Conservation (phyloP, 73 alveolate genomes). For the Paramecium primaurelia region DNA sequence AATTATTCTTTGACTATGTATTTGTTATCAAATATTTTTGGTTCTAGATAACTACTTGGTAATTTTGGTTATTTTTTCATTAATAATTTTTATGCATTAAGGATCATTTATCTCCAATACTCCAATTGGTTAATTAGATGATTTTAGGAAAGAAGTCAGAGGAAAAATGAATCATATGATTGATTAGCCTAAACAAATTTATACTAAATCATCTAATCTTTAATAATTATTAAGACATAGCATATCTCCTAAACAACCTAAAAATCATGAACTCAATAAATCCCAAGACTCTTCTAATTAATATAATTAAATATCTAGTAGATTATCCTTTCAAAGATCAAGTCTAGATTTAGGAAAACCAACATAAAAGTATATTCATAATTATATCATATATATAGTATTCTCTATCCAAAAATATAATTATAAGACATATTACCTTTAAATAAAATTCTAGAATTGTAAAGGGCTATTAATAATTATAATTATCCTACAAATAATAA, state of each 20-base stretch:
- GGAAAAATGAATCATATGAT: background rate
- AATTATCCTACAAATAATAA: background rate
- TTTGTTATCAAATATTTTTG: slow-evolving; percentile 51
- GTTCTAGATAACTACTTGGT: slow-evolving; percentile 41
- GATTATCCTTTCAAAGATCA: slow-evolving; percentile 27
- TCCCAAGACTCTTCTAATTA: background rate
- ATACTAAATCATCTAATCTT: background rate
- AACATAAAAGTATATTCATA: background rate
- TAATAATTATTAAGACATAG: background rate
- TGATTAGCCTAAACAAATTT: background rate
- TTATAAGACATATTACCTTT: background rate
- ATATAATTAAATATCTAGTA: background rate
- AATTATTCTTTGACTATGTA: slow-evolving; percentile 62
- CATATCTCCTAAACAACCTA: background rate
- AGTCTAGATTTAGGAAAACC: slow-evolving; percentile 29
- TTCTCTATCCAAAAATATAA: background rate
- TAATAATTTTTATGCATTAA: background rate
- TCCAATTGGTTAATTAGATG: background rate
- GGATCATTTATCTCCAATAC: background rate
- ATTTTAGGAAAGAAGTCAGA: slow-evolving; percentile 1
- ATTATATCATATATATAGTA: background rate
- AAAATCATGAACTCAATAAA: background rate
- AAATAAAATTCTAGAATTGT: background rate
- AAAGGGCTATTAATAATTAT: background rate
- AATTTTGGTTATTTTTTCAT: slow-evolving; percentile 18